A percentile compares a stretch with the other conserved stretches of the same genome.
phyloP scores from a whole-genome alignment of 345 rosid genomes.

The Eucalyptus marginata region DNA sequence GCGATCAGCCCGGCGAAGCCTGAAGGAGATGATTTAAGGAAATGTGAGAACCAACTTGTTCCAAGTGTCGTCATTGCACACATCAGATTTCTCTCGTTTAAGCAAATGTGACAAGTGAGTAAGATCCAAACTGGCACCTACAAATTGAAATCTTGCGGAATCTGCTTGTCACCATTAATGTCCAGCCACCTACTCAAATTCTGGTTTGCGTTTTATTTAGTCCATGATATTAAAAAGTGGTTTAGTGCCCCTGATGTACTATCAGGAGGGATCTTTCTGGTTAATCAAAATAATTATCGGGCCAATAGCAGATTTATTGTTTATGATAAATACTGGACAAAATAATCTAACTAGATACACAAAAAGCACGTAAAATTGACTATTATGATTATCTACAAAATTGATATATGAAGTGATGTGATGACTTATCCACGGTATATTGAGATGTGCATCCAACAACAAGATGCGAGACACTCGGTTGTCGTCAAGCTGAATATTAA shows the following conservation, averaged over 20 bases:
- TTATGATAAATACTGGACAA: neutral
- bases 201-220: neutral
- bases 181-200: neutral
- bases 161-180: neutral
- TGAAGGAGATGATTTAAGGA: neutral
- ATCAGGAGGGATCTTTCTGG: neutral
- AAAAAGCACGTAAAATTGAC: neutral
- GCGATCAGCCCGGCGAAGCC: neutral
- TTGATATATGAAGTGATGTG: neutral
- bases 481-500: too few species aligned
- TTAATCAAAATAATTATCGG: neutral
- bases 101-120: neutral
- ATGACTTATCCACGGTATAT: neutral
- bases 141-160: neutral
- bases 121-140: neutral
- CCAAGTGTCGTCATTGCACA: neutral
- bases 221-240: neutral
- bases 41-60: neutral
- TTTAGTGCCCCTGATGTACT: neutral
- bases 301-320: neutral
- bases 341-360: accelerated
- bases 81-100: neutral
- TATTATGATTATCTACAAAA: neutral
- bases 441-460: neutral
- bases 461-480: neutral